Conservation (phyloP, 192 early-diverging fungal species). For the Kappamyces sp. region DNA sequence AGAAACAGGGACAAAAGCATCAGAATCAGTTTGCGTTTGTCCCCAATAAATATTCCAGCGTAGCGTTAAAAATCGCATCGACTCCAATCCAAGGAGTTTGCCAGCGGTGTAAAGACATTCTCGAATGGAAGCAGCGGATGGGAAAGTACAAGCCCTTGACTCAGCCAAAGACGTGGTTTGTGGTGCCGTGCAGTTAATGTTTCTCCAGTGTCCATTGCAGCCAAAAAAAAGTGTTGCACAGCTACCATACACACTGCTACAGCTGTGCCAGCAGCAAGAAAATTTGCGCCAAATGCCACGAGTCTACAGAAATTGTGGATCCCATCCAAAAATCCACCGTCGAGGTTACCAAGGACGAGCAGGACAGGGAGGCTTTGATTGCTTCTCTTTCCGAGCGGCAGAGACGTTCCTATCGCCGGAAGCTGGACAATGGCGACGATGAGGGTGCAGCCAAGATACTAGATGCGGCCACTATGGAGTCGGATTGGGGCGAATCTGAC, state of each 20-base stretch:
- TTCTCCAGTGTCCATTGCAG: constrained; percentile 57
- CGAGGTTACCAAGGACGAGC: constrained; percentile 61
- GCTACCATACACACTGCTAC: constrained; percentile 92
- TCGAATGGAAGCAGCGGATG: constrained; percentile 75
- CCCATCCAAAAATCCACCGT: constrained; percentile 46
- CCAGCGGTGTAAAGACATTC: constrained; percentile 36
- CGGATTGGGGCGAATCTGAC: constrained; percentile 36
- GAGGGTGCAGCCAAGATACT: constrained; percentile 38
- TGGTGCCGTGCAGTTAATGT: background rate
- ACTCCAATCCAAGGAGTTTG: constrained; percentile 75
- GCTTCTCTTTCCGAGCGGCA: constrained; percentile 72
- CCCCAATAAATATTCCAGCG: constrained; percentile 80
- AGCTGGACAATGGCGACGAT: constrained; percentile 74
- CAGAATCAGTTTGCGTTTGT: constrained; percentile 83
- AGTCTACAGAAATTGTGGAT: constrained; percentile 57
- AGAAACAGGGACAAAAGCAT: constrained; percentile 80
- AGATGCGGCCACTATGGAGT: background rate
- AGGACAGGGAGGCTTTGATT: constrained; percentile 67
- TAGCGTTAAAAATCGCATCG: constrained; percentile 65
- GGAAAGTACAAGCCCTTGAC: constrained; percentile 97
- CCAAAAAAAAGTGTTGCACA: constrained; percentile 79
- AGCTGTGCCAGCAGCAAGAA: constrained; percentile 72
- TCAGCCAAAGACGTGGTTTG: constrained; percentile 78
- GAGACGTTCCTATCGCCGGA: constrained; percentile 71
- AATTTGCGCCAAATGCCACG: constrained; percentile 90